Evolutionary conservation across 2,329 filamentous ascomycete species (phyloP).

Genomic region (Hymenoscyphus occultus): DNA sequence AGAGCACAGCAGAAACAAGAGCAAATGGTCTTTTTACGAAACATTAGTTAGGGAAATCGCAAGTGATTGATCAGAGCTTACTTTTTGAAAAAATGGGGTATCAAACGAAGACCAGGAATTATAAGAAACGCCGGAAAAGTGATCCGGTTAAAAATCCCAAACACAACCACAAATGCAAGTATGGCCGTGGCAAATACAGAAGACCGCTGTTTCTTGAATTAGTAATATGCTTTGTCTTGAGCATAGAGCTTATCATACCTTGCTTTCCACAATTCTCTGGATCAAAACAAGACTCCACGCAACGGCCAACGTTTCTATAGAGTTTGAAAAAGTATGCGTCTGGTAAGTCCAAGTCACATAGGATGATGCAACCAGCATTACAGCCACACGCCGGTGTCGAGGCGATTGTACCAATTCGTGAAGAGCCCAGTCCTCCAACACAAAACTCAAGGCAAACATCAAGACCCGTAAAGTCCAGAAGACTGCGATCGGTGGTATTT

Average conservation of each 20-base stretch:
- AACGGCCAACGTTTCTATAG: conserved; percentile 88
- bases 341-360: conserved; percentile 99
- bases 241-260: conserved; percentile 51
- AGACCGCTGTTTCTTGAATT: conserved; percentile 53
- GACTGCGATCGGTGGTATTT: conserved; percentile 77
- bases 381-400: conserved; percentile 67
- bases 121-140: conserved; percentile 93
- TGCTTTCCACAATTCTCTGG: conserved; percentile 75
- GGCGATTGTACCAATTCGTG: conserved; percentile 82
- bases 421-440: conserved; percentile 96
- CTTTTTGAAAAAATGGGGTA: conserved; percentile 83
- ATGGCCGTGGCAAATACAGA: conserved; percentile 73
- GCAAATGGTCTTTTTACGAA: conserved; percentile 49
- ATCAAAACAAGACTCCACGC: conserved; percentile 93
- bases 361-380: conserved; percentile 86
- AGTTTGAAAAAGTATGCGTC: conserved; percentile 97
- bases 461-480: conserved; percentile 86
- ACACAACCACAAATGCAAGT: conserved; percentile 76
- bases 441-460: conserved; percentile 95
- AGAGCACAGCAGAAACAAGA: conserved; percentile 60
- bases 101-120: conserved; percentile 75
- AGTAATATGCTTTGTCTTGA: neutral
- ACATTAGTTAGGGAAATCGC: conserved; percentile 14
- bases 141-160: conserved; percentile 93
- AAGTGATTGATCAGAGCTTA: conserved; percentile 42